phyloP scores from a whole-genome alignment of 1,284 basidiomycete species.

The Inonotus obliquus region DNA sequence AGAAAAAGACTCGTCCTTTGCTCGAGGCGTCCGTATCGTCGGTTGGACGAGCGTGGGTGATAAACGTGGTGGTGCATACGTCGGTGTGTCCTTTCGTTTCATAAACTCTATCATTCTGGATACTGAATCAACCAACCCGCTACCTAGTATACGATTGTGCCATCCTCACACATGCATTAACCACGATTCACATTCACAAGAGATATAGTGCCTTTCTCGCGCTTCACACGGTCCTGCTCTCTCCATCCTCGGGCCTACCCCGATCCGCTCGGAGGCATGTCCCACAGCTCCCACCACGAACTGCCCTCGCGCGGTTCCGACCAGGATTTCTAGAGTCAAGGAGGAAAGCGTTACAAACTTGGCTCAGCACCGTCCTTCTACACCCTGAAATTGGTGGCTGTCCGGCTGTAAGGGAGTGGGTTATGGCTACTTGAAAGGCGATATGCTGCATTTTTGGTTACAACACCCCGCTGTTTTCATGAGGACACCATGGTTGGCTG shows the following conservation, averaged over 20 bases:
- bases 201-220: conserved; percentile 67
- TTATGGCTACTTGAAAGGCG: conserved; percentile 26
- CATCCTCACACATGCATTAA: conserved; percentile 33
- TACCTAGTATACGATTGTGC: conserved; percentile 15
- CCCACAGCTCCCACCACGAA: conserved; percentile 65
- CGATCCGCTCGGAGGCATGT: conserved; percentile 38
- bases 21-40: conserved; percentile 54
- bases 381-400: conserved; percentile 70
- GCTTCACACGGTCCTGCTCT: conserved; percentile 46
- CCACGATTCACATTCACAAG: conserved; percentile 61
- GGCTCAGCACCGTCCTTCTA: conserved; percentile 61
- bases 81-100: conserved; percentile 37
- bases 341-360: conserved; percentile 58
- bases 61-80: conserved; percentile 52
- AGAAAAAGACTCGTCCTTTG: conserved; percentile 49
- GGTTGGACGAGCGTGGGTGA: conserved; percentile 71
- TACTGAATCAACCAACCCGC: neutral
- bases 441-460: neutral
- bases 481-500: neutral
- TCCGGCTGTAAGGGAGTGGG: conserved; percentile 58
- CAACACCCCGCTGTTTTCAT: neutral
- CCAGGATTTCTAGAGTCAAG: conserved; percentile 68
- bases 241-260: conserved; percentile 39
- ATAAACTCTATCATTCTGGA: neutral
- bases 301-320: conserved; percentile 60